Conservation (phyloP, 2,329 filamentous ascomycete genomes). For the Fusarium anthophilum region DNA sequence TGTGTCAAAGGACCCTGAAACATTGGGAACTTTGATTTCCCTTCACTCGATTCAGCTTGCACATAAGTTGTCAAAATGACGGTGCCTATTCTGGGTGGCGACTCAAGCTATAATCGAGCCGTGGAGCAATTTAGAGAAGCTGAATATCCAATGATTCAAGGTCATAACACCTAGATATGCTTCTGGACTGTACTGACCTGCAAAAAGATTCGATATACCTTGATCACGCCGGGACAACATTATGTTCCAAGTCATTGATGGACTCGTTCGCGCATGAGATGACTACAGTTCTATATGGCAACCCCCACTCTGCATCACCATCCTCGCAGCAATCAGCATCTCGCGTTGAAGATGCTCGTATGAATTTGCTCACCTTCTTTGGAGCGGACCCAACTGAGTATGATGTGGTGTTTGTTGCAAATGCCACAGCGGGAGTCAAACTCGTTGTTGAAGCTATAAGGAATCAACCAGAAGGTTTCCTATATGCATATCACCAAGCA, state of each 20-base stretch:
- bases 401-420: constrained; percentile 90
- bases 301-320: constrained; percentile 87
- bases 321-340: constrained; percentile 81
- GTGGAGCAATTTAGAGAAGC: constrained; percentile 66
- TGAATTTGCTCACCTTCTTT: constrained; percentile 79
- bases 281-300: constrained; percentile 82
- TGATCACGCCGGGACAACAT: constrained; percentile 94
- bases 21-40: neutral
- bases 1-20: neutral
- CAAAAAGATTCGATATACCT: constrained; percentile 77
- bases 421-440: constrained; percentile 92
- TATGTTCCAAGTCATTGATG: constrained; percentile 82
- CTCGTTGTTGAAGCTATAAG: constrained; percentile 82
- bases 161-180: constrained; percentile 49
- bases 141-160: constrained; percentile 77
- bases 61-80: constrained; percentile 1
- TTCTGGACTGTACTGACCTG: neutral
- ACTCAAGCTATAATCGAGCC: constrained; percentile 62
- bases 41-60: neutral
- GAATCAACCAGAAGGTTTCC: constrained; percentile 74
- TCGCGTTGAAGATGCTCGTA: constrained; percentile 78
- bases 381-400: constrained; percentile 83
- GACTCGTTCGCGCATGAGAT: constrained; percentile 83
- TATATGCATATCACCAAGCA: constrained; percentile 84
- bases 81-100: neutral